A percentile compares a stretch with the other conserved stretches of the same genome.
phyloP scores from a whole-genome alignment of 2,329 filamentous ascomycete species.

The Trichoderma asperellum region DNA sequence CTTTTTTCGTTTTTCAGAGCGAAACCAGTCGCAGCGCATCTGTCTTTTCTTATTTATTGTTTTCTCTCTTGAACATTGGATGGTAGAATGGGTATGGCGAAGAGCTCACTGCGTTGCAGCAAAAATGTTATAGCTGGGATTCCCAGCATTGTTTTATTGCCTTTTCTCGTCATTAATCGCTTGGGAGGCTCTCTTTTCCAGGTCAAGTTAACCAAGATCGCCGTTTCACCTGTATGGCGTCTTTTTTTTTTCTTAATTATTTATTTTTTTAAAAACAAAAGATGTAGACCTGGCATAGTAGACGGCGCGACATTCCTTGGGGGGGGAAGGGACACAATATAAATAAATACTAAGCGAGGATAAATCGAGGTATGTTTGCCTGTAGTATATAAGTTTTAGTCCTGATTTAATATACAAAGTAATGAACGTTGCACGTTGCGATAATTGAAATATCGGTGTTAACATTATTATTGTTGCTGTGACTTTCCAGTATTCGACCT shows the following conservation, averaged over 20 bases:
- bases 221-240: slow-evolving; percentile 4
- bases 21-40: slow-evolving; percentile 23
- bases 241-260: background rate
- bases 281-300: slow-evolving; percentile 19
- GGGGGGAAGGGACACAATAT: slow-evolving; percentile 9
- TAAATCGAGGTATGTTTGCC: slow-evolving; percentile 21
- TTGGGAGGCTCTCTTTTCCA: background rate
- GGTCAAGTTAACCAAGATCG: background rate
- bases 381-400: slow-evolving; percentile 22
- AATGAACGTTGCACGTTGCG: slow-evolving; percentile 18
- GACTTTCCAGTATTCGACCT: background rate
- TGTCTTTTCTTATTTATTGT: slow-evolving; percentile 22
- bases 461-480: background rate
- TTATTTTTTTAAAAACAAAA: background rate
- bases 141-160: slow-evolving; percentile 15
- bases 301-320: slow-evolving; percentile 22
- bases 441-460: slow-evolving; percentile 1
- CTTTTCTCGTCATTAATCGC: slow-evolving; percentile 10
- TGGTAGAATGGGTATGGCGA: slow-evolving; percentile 24
- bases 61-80: slow-evolving; percentile 27
- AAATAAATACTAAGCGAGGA: slow-evolving; percentile 17
- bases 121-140: slow-evolving; percentile 25
- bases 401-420: slow-evolving; percentile 20
- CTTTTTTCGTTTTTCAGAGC: slow-evolving; percentile 21
- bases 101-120: slow-evolving; percentile 23